Evolutionary conservation across 2,329 filamentous ascomycete genomes (phyloP).

Genomic region (Verticillium longisporum): DNA sequence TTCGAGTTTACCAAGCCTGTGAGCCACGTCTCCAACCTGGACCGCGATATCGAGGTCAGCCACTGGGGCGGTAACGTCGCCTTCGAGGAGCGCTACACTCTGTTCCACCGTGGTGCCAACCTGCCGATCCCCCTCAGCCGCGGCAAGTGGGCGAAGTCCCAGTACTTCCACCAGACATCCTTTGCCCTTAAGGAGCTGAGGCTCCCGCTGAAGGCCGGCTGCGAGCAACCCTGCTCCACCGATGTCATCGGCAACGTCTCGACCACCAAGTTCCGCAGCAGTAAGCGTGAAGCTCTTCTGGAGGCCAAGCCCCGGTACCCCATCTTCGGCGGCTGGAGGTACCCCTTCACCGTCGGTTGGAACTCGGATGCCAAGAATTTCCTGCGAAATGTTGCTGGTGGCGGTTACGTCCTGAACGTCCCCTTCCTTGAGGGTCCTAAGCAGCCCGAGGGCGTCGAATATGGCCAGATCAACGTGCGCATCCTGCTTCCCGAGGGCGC

Average conservation of each 20-base stretch:
- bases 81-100: slow-evolving; percentile 86
- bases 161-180: slow-evolving; percentile 70
- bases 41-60: slow-evolving; percentile 90
- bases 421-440: slow-evolving; percentile 92
- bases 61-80: slow-evolving; percentile 98
- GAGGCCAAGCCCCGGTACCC: slow-evolving; percentile 93
- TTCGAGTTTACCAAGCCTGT: slow-evolving; percentile 96
- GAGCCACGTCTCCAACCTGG: slow-evolving; percentile 68
- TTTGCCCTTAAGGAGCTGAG: slow-evolving; percentile 76
- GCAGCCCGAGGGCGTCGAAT: slow-evolving; percentile 77
- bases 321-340: slow-evolving; percentile 97
- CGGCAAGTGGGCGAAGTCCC: slow-evolving; percentile 65
- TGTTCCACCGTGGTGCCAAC: slow-evolving; percentile 80
- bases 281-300: slow-evolving; percentile 70
- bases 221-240: slow-evolving; percentile 84
- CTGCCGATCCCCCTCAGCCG: slow-evolving; percentile 67
- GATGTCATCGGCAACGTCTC: slow-evolving; percentile 97
- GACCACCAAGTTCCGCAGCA: slow-evolving; percentile 79
- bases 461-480: slow-evolving; percentile 71
- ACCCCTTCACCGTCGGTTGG: slow-evolving; percentile 95
- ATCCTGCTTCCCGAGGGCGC: slow-evolving; percentile 89
- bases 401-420: slow-evolving; percentile 73
- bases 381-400: slow-evolving; percentile 58
- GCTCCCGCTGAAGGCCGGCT: slow-evolving; percentile 73
- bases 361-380: slow-evolving; percentile 77